Base-by-base conservation (phyloP, 108 stramenopile species). In the Pseudonitzschia delicatissima region DNA sequence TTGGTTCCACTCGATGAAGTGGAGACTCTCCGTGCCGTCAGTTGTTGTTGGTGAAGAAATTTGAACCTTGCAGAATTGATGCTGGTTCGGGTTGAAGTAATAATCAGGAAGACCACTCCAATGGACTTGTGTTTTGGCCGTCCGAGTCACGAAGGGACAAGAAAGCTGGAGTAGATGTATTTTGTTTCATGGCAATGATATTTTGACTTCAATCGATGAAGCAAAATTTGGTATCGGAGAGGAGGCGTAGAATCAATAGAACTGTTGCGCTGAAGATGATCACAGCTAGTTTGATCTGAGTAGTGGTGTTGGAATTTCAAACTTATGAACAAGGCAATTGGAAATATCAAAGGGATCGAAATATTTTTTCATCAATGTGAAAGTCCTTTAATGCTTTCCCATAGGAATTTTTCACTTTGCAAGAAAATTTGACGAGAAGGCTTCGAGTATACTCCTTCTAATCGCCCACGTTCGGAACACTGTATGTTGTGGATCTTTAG, bases 111-210 rank as follows among this genome's bases (percentile, higher is more conserved):
- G 47, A 48, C n/a, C 47, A 48, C 47, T 48, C 47, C 47, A 48
- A 21, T 18, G 47, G 23, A 1, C 2, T 48, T 23, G 1, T 18
- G 7, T 17, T 21, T 23, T 48, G n/a, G 9, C n/a, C n/a, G 20
- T 48, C 47, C 23, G 7, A 18, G 23, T 23, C 17, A 2, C 17
- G 47, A 23, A 39, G 37, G 11, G 37, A 11, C 11, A 11, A 11
- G 37, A 48, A 23, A 21, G 9, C 3, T 23, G 47, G 47, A 21
- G 20, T 48, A 2, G 47, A 23, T 18, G 47, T 17, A 17, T 48
- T 48, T 48, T 48, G 47, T 48, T 48, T 48, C 47, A 48, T 48
- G n/a, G 8, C n/a, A n/a, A n/a, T n/a, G 37, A 6, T 39, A 39
- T 39, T 39, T 11, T 39, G 8, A 39, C 37, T 39, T 39, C 37